These are phyloP conservation scores for Neopestalotiopsis sp. DNA, from an alignment of 2,329 filamentous ascomycete species.

Conservation along the genomic window DNA sequence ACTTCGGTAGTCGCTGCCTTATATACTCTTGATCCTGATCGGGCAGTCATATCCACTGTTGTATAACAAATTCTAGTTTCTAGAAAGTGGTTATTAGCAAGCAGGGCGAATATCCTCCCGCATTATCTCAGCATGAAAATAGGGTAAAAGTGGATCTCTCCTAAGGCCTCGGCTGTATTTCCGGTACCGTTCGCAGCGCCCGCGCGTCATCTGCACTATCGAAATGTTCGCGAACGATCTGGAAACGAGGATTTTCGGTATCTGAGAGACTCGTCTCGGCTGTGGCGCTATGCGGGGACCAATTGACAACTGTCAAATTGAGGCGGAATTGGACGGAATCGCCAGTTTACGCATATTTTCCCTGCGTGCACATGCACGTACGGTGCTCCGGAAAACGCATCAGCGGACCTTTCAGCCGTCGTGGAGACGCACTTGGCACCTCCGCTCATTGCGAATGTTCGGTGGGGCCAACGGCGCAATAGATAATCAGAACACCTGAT, in stretches of 20 bases:
- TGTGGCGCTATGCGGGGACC: background rate
- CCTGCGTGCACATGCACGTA: too few species aligned
- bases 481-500: background rate
- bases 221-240: conserved; percentile 4
- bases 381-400: background rate
- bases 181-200: background rate
- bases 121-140: conserved; percentile 13
- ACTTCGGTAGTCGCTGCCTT: background rate
- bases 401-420: background rate
- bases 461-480: background rate
- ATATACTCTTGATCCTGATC: conserved; percentile 6
- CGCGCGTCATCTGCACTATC: background rate
- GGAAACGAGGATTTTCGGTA: background rate
- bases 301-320: background rate
- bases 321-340: background rate
- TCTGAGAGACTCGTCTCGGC: background rate
- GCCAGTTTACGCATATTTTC: background rate
- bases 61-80: conserved; percentile 2
- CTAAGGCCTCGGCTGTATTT: conserved; percentile 1
- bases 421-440: background rate
- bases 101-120: conserved; percentile 11
- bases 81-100: background rate
- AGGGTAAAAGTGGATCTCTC: conserved; percentile 4
- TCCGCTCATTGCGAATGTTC: background rate
- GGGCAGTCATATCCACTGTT: background rate